Evolutionary conservation across 305 asterid species (phyloP), one percentile per base, ranked within the genome.

Genomic region (Fraxinus paxiana): DNA sequence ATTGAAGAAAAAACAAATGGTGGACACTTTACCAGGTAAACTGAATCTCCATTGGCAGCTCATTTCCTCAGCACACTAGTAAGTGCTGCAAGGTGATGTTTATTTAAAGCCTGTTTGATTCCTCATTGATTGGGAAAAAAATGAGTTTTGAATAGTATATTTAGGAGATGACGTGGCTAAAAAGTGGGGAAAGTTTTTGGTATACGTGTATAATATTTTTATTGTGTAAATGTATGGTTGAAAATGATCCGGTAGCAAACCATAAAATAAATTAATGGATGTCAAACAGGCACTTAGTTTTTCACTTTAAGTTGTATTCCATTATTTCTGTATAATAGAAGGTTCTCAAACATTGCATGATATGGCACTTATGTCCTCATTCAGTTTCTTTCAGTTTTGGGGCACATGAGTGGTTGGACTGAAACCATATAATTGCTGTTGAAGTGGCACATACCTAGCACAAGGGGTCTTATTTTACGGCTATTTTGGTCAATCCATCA

Each of bases 11-110:
- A 86, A 63, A 33, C 77, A 24, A 54, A 80, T 35, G 82, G 30
- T 56, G 72, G 67, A 26, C 54, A 22, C 37, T 17, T 33, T 34
- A 54, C 20, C 80, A 79, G 88, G 88, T 86, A 86, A n/a, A 48
- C 17, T 38, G 31, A 43, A 35, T 41, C 28, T 5, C 31, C 33
- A 22, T 24, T 63, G 24, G 71, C 71, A 63, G 71, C 15, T 63
- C 2, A 15, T 3, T 63, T 24, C 71, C 71, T 63, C 5, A 20
- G 38, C 74, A 28, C 24, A 3, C 20, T 10, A 28, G 38, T 20
- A 30, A 28, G 38, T 30, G 73, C 73, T 67, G 37, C 37, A 67
- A 69, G 41, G 41, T 30, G 74, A 69, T 30, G 18, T 30, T 13
- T 69, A 1, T 28, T 69, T 69, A 41, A 41, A 41, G 48, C 15